These are phyloP conservation scores for Neurospora sp. DNA, from an alignment of 495 filamentous ascomycete species.

Conservation along the genomic window DNA sequence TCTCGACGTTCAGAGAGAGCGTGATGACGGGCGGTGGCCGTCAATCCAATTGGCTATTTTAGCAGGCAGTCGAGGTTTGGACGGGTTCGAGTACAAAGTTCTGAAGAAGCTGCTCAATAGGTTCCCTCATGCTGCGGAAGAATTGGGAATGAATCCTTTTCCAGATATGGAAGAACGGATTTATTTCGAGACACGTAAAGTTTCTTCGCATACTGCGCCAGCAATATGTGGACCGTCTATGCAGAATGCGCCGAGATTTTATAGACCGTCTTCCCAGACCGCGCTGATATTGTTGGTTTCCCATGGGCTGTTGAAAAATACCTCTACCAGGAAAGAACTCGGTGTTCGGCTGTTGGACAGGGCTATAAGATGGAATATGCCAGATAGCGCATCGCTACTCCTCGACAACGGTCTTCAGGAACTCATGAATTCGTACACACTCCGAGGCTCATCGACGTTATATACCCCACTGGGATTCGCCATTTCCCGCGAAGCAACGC, in stretches of 20 bases:
- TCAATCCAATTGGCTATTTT: neutral
- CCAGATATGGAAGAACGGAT: too few relatives aligned
- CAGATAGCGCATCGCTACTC: neutral
- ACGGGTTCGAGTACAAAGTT: neutral
- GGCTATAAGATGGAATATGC: neutral
- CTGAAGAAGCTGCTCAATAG: neutral
- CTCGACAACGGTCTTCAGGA: neutral
- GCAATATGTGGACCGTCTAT: too few relatives aligned
- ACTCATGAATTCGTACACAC: neutral
- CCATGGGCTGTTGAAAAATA: neutral
- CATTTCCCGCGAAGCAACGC: rapidly evolving
- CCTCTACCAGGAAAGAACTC: neutral
- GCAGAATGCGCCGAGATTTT: too few relatives aligned
- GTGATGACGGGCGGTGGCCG: neutral
- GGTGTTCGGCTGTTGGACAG: neutral
- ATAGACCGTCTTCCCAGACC: too few relatives aligned
- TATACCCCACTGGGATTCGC: neutral
- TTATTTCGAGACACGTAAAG: too few relatives aligned
- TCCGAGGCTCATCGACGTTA: too few relatives aligned
- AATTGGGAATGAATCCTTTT: neutral
- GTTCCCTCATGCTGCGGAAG: neutral
- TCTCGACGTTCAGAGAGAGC: neutral
- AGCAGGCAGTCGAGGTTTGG: neutral
- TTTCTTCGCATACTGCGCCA: too few relatives aligned
- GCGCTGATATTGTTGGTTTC: neutral